Percentiles rank a stretch among this genome's conserved stretches.
Evolutionary conservation across 352 stramenopile species (phyloP).

Genomic region (Saprolegnia diclina): DNA sequence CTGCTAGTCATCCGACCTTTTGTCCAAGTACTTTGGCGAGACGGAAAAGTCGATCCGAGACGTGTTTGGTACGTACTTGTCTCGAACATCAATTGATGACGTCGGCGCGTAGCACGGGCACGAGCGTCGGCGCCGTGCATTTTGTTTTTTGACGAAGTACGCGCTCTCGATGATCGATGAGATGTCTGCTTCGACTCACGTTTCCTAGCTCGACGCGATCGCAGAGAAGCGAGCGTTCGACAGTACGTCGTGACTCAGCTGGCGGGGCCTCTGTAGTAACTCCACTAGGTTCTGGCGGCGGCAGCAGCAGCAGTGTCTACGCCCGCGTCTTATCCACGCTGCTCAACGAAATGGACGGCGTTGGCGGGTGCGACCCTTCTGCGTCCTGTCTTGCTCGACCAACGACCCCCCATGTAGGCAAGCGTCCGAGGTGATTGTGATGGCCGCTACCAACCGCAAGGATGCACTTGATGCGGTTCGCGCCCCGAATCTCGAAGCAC

Average conservation of each 20-base stretch:
- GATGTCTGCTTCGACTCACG: slow-evolving; percentile 15
- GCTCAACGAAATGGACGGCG: slow-evolving; percentile 81
- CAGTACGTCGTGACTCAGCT: neutral
- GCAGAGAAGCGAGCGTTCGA: slow-evolving; percentile 66
- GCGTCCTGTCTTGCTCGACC: no score
- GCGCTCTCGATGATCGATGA: no score
- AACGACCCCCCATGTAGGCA: slow-evolving; percentile 19
- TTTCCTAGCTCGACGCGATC: slow-evolving; percentile 56
- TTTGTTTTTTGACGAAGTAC: slow-evolving; percentile 75
- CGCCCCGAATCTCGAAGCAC: neutral
- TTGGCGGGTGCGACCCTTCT: slow-evolving; percentile 34
- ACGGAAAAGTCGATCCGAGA: slow-evolving; percentile 75
- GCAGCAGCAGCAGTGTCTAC: slow-evolving; percentile 49
- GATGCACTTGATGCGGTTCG: slow-evolving; percentile 50
- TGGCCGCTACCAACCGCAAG: slow-evolving; percentile 69
- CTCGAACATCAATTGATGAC: neutral
- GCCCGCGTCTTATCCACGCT: slow-evolving; percentile 76
- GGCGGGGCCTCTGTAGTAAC: no score
- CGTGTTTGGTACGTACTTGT: slow-evolving; percentile 57
- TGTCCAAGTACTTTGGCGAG: slow-evolving; percentile 86
- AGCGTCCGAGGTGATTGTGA: slow-evolving; percentile 45
- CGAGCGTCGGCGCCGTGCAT: slow-evolving; percentile 64
- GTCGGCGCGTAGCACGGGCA: slow-evolving; percentile 43
- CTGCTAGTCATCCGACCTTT: slow-evolving; percentile 61
- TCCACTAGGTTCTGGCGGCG: slow-evolving; percentile 31